Evolutionary conservation across 2,329 filamentous ascomycete genomes (phyloP), one percentile per base, ranked within the genome.

Genomic region (Cladosporium velox): DNA sequence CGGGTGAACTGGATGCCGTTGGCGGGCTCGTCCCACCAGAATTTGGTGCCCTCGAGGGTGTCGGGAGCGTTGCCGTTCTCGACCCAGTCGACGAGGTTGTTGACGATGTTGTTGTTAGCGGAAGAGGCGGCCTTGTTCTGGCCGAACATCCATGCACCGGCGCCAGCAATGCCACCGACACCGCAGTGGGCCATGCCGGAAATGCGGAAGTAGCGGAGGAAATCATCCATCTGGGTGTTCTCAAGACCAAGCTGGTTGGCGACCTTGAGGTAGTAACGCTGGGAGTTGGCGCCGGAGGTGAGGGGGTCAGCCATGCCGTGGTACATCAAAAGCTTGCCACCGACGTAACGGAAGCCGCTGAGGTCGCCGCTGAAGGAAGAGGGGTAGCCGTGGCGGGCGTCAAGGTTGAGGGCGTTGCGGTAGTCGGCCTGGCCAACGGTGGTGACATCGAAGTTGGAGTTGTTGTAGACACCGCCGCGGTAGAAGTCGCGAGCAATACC

Each of bases 151-250:
- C 79, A 77, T 2, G 81, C 77, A 38, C 81, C 79, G 8, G 77
- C 75, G 5, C 81, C 81, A 30, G 70, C 67, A 51, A 76, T 74
- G 14, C 74, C 73, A 30, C 81, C 82, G 1, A 71, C 69, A 82
- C 80, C 68, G 70, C 85, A 87, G 72, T 87, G 85, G 2, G 73
- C 77, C 77, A 85, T 83, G 6, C 85, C 86, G 66, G 73, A 82
- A 72, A 82, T 83, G 34, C 79, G 79, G 77, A 87, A 87, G 73
- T 79, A 82, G 58, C 84, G 80, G 47, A 81, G 69, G 71, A 79
- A 79, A 62, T 74, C 71, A 59, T 79, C 78, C 11, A 76, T 74
- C 10, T 75, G 75, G 24, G 75, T 76, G 66, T 81, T 78, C 51
- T 77, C 69, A 34, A 79, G 69, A 34, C 71, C 76, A 69, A 82